Conservation (phyloP, 1,139 yeast species). For the Taphrina confusa region DNA sequence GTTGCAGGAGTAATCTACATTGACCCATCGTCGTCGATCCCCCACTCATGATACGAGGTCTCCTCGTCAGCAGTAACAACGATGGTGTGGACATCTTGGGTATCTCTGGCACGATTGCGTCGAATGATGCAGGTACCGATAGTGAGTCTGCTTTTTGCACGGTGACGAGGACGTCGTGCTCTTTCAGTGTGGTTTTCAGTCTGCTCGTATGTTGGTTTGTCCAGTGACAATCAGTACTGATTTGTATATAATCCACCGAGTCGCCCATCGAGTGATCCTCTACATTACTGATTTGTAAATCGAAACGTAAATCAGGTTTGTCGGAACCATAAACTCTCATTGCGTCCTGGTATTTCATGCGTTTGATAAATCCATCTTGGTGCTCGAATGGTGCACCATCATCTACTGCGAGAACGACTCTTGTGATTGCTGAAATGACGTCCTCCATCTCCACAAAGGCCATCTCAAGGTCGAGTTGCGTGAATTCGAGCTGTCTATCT, state of each 20-base stretch:
- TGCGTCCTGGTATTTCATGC: constrained; percentile 66
- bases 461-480: constrained; percentile 94
- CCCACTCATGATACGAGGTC: constrained; percentile 71
- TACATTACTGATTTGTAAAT: constrained; percentile 54
- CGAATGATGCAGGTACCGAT: background rate
- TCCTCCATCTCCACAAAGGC: constrained; percentile 70
- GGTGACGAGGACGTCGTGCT: constrained; percentile 47
- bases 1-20: constrained; percentile 71
- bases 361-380: constrained; percentile 42
- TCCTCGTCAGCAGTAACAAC: constrained; percentile 67
- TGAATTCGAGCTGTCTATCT: constrained; percentile 96
- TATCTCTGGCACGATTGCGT: background rate
- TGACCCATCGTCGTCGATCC: constrained; percentile 95
- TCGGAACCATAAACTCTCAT: constrained; percentile 81
- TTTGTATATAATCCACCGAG: constrained; percentile 44
- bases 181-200: constrained; percentile 44
- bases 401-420: constrained; percentile 49
- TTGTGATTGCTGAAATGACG: constrained; percentile 67
- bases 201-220: background rate
- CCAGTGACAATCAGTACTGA: background rate
- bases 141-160: constrained; percentile 48
- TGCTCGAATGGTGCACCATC: constrained; percentile 34
- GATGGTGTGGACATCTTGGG: background rate
- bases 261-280: background rate
- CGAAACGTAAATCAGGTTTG: constrained; percentile 81